Base-by-base conservation (phyloP, 1,284 basidiomycete genomes). In the Cutaneotrichosporon spelunceum region DNA sequence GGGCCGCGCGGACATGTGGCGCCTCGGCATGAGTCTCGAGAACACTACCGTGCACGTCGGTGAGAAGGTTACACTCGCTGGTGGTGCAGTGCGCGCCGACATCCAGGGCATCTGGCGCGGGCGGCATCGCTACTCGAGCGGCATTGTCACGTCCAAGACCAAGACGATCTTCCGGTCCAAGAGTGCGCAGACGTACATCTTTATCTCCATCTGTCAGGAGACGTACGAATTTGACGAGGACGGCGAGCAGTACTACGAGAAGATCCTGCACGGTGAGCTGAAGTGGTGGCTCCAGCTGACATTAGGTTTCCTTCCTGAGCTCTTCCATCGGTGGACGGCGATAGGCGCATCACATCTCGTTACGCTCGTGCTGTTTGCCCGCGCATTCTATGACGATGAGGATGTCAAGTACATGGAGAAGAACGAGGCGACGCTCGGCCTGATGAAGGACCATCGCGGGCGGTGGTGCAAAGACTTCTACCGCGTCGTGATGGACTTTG, bases 141-240 rank as follows among this genome's bases (percentile, higher is more conserved):
- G 88, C 1, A 88, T 87, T 63, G 84, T 98, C 57, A 90, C 90
- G 1, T 79, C 88, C 24, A 83, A 86, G 24, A 97, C 95, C 14
- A 96, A 94, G 78, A 82, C 89, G 21, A 87, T 98, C 55, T 97
- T 90, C 71, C 85, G 95, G 39, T 93, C 91, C 19, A 85, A 93
- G 56, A 96, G 93, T 5, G 92, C 95, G 42, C 93, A 91, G 76
- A 86, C 89, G 23, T 82, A 80, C 69, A 66, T 99, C 57, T 96
- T 97, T 77, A 91, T 99, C 57, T 94, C 98, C 82, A 88, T 99
- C 16, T 94, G 92, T 71, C 85, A 87, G 57, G 96, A 99, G 76
- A 87, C 97, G 64, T 99, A 93, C 92, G 90, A 96, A 68, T 99
- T 99, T 75, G 87, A 94, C 59, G 93, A 92, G 56, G 95, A 98